Conservation (phyloP, 331 rosid species). For the Spiraea crenata region DNA sequence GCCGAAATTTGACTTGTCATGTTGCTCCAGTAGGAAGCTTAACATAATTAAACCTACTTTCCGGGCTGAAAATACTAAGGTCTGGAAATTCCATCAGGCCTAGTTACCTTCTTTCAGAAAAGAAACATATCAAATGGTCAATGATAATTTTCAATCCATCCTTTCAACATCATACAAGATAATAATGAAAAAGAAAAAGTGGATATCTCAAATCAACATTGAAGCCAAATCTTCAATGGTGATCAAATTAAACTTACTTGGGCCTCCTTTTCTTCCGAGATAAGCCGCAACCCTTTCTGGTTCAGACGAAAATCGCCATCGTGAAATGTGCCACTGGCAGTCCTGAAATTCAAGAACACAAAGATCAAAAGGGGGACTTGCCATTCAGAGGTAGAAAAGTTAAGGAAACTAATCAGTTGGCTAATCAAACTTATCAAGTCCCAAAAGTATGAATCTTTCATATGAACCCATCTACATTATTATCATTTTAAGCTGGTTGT, state of each 20-base stretch:
- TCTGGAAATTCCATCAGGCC: neutral
- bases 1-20: neutral
- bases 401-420: slow-evolving; percentile 5
- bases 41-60: neutral
- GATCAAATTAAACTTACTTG: slow-evolving; percentile 38
- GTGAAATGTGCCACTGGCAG: slow-evolving; percentile 97
- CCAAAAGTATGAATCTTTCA: slow-evolving; percentile 11
- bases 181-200: neutral
- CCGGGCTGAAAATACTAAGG: neutral
- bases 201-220: neutral
- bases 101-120: neutral
- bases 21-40: neutral
- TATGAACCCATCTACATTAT: neutral
- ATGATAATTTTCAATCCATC: neutral
- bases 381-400: neutral
- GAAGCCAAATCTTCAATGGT: neutral
- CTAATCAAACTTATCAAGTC: slow-evolving; percentile 3
- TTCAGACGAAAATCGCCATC: slow-evolving; percentile 88
- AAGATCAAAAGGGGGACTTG: neutral
- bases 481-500: neutral
- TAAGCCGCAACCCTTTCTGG: slow-evolving; percentile 89
- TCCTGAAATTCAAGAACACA: slow-evolving; percentile 44
- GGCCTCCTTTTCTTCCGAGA: slow-evolving; percentile 69
- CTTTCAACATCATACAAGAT: neutral
- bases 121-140: neutral